A percentile compares a stretch with the other conserved stretches of the same genome.
Evolutionary conservation across 2,329 filamentous ascomycete genomes (phyloP).

Genomic region (Beauveria medogensis): DNA sequence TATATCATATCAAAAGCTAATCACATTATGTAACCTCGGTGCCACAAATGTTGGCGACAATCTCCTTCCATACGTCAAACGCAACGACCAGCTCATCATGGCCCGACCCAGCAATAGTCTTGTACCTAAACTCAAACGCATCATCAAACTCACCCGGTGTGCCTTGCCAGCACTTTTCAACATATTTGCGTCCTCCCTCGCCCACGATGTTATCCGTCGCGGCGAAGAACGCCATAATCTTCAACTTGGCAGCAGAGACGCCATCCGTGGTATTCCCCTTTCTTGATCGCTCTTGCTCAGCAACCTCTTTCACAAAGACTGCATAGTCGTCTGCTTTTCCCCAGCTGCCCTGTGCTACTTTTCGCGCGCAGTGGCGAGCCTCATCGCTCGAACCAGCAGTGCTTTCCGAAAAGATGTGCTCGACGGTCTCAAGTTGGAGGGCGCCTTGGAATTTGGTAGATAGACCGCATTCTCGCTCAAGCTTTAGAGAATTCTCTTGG

Average conservation of each 20-base stretch:
- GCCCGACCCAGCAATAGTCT: constrained; percentile 3
- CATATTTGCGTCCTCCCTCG: constrained; percentile 4
- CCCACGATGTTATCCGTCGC: constrained; percentile 6
- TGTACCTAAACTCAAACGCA: neutral
- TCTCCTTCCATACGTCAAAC: constrained; percentile 4
- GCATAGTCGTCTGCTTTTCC: constrained; percentile 5
- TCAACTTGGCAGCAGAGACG: neutral
- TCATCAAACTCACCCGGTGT: constrained; percentile 4
- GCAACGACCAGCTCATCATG: constrained; percentile 5
- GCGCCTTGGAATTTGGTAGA: constrained; percentile 1
- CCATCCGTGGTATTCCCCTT: neutral
- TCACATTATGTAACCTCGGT: neutral
- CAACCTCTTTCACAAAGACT: constrained; percentile 1
- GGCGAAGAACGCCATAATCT: constrained; percentile 6
- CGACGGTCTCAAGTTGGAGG: neutral
- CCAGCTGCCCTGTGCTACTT: constrained; percentile 8
- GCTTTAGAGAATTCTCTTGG: neutral
- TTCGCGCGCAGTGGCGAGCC: constrained; percentile 6
- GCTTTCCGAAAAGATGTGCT: constrained; percentile 8
- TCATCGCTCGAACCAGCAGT: constrained; percentile 7
- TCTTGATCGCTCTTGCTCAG: neutral
- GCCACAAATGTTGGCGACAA: neutral
- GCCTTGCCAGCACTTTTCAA: constrained; percentile 7
- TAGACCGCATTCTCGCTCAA: constrained; percentile 3
- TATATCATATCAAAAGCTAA: neutral